Percentiles rank a stretch among this genome's conserved stretches.
These are phyloP conservation scores for Heliamphora exappendiculata DNA, from an alignment of 148 eudicot species.

Conservation along the genomic window DNA sequence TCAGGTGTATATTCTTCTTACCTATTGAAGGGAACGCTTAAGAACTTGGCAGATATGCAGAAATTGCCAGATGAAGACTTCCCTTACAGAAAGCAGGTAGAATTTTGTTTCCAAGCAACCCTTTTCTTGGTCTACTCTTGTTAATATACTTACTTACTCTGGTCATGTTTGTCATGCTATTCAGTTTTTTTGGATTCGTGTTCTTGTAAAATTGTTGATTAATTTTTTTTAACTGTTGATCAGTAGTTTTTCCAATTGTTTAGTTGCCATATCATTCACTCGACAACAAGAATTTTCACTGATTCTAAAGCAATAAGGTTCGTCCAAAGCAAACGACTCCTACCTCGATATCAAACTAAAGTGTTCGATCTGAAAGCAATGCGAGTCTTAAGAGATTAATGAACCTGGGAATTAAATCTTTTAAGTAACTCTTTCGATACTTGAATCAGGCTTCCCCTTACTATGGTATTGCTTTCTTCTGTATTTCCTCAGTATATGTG, in stretches of 20 bases:
- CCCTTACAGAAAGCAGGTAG: slow-evolving; percentile 73
- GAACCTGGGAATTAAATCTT: not conserved
- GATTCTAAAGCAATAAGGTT: not conserved
- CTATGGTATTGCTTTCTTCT: no score
- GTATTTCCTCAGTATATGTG: no score
- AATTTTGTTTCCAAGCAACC: not conserved
- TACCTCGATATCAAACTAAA: no score
- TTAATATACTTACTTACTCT: not conserved
- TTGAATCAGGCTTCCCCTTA: not conserved
- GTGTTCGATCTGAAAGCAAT: not conserved
- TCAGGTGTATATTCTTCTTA: slow-evolving; percentile 55
- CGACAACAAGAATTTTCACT: not conserved
- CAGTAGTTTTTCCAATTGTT: not conserved
- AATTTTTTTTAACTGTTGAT: not conserved
- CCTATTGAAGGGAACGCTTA: slow-evolving; percentile 51
- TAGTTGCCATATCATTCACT: not conserved
- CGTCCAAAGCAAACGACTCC: not conserved
- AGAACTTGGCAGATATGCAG: slow-evolving; percentile 73
- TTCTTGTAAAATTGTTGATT: not conserved
- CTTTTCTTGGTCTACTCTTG: not conserved
- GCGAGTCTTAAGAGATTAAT: not conserved
- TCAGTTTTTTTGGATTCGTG: not conserved
- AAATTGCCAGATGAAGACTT: slow-evolving; percentile 78
- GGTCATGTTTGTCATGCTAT: not conserved
- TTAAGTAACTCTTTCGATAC: not conserved